Percentiles rank a stretch among this genome's conserved stretches.
phyloP scores from a whole-genome alignment of 129 eudicot genomes.

The Centrapalus pauciflorus region DNA sequence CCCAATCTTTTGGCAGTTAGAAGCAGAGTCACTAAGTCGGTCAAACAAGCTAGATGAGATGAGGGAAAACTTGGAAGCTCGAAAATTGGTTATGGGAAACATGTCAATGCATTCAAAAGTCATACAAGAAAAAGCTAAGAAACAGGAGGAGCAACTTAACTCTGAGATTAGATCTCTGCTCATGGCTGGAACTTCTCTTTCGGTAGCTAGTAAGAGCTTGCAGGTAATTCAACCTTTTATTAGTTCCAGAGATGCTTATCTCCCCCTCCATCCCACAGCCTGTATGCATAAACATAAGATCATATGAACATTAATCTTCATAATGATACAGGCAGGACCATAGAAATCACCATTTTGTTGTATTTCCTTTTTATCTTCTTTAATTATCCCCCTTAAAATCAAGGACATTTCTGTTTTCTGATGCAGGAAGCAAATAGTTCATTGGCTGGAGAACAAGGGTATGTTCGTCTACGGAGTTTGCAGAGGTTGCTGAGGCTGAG shows the following conservation, averaged over 20 bases:
- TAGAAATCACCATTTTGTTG: background rate
- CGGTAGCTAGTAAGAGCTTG: conserved; percentile 65
- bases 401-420: background rate
- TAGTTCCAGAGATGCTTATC: background rate
- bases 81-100: conserved; percentile 79
- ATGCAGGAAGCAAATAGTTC: conserved; percentile 64
- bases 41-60: conserved; percentile 79
- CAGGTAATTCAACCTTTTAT: conserved; percentile 47
- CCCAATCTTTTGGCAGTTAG: conserved; percentile 47
- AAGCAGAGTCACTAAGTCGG: conserved; percentile 62
- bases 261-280: background rate
- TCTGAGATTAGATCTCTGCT: conserved; percentile 75
- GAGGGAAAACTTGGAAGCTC: conserved; percentile 70
- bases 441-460: conserved; percentile 80
- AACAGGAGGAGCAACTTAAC: conserved; percentile 80
- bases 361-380: background rate
- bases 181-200: conserved; percentile 79
- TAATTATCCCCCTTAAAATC: background rate
- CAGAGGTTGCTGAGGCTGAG: conserved; percentile 70
- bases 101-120: conserved; percentile 82
- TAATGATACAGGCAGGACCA: background rate
- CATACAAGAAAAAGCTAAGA: conserved; percentile 72
- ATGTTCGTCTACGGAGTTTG: conserved; percentile 39
- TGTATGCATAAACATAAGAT: background rate
- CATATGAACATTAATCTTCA: no score